phyloP scores from a whole-genome alignment of 2,329 filamentous ascomycete genomes.

The Tolypocladium tropicale region DNA sequence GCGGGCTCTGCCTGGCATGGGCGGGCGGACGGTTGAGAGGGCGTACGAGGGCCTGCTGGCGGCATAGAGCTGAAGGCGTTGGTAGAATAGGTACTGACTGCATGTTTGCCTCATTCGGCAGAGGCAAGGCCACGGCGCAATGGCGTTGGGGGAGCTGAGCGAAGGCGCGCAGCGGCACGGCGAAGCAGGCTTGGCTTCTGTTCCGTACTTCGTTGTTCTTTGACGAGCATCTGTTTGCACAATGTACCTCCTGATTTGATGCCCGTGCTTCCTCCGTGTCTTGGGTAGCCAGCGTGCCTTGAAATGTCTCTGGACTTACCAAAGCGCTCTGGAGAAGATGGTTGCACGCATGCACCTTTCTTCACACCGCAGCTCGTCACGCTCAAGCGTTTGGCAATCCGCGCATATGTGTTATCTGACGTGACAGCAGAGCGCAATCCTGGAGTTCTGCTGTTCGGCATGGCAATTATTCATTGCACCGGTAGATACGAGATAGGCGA shows the following conservation, averaged over 20 bases:
- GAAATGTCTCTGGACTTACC: no score
- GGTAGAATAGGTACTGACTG: no score
- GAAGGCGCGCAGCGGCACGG: not conserved
- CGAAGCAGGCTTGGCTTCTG: not conserved
- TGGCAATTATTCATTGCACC: no score
- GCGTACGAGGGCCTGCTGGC: constrained; percentile 38
- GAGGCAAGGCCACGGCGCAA: not conserved
- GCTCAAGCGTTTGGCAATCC: no score
- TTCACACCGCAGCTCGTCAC: no score
- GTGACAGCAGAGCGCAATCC: no score
- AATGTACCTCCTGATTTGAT: not conserved
- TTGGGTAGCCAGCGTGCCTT: not conserved
- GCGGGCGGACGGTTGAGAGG: constrained; percentile 43
- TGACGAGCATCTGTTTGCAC: not conserved
- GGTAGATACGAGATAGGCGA: no score
- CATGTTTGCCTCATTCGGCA: not conserved
- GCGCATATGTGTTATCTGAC: no score
- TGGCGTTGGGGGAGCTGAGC: not conserved
- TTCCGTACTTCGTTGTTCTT: not conserved
- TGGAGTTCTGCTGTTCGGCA: no score
- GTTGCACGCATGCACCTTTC: no score
- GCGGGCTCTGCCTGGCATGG: constrained; percentile 45
- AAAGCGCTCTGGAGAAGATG: no score
- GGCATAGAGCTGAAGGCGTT: constrained; percentile 2
- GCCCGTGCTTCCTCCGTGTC: not conserved